Evolutionary conservation across 306 rosid species (phyloP).

Genomic region (Albizia julibrissin): DNA sequence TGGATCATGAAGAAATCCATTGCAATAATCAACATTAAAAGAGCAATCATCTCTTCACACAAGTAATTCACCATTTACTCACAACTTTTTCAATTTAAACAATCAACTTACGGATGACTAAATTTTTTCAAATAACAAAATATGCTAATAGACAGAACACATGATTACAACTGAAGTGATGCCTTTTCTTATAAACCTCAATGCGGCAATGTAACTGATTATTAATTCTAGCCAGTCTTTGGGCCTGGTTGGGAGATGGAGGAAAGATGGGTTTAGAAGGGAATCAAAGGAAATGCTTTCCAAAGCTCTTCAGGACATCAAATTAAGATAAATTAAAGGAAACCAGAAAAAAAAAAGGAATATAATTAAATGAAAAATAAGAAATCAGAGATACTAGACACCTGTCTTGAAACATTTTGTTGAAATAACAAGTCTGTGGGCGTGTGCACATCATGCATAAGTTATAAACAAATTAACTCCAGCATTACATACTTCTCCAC

Average conservation of each 20-base stretch:
- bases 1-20: not conserved
- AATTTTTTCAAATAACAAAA: not conserved
- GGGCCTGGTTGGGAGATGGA: not conserved
- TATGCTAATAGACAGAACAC: not conserved
- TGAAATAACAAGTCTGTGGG: not conserved
- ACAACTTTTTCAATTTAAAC: not conserved
- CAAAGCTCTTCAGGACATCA: not conserved
- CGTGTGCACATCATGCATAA: not conserved
- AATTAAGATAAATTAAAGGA: not conserved
- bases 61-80: not conserved
- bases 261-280: not conserved
- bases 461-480: no score
- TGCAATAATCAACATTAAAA: not conserved
- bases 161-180: not conserved
- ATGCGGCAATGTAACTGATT: not conserved
- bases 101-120: not conserved
- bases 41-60: not conserved
- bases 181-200: not conserved
- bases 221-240: not conserved
- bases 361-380: not conserved
- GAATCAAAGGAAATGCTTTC: not conserved
- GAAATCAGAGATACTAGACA: not conserved
- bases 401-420: not conserved
- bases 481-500: not conserved
- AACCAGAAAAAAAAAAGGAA: not conserved